Conservation (phyloP, 2,329 filamentous ascomycete genomes). For the Pezicula carpinea region DNA sequence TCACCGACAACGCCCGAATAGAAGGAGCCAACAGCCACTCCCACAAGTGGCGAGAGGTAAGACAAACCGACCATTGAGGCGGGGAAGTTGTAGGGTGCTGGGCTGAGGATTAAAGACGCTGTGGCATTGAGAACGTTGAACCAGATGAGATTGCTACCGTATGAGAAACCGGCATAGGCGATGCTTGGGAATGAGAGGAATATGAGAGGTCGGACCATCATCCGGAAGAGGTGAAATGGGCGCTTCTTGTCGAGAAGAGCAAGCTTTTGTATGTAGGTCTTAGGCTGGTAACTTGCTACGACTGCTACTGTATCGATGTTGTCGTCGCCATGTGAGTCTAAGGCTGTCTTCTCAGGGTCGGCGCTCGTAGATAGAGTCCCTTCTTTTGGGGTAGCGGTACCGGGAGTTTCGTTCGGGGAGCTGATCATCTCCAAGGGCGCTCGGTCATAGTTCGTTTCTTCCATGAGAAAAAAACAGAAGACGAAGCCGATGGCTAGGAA, state of each 20-base stretch:
- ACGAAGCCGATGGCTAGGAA: conserved; percentile 43
- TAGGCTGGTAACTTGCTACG: conserved; percentile 12
- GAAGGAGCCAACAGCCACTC: conserved; percentile 22
- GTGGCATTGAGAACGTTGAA: conserved; percentile 33
- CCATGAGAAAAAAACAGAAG: conserved; percentile 53
- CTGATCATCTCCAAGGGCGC: conserved; percentile 9
- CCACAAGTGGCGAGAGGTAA: conserved; percentile 28
- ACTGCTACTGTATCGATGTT: conserved; percentile 1
- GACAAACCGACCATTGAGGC: conserved; percentile 29
- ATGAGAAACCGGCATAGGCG: conserved; percentile 30
- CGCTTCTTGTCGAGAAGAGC: conserved; percentile 18
- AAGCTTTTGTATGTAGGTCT: conserved; percentile 24
- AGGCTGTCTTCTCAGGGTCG: conserved; percentile 13
- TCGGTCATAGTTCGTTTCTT: conserved; percentile 47
- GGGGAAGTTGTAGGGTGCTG: conserved; percentile 31
- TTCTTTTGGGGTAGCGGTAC: conserved; percentile 9
- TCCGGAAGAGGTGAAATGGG: conserved; percentile 26
- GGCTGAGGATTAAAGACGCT: conserved; percentile 27
- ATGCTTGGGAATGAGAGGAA: conserved; percentile 31
- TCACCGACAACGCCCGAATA: conserved; percentile 27
- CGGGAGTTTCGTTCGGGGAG: conserved; percentile 3
- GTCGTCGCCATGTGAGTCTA: not conserved
- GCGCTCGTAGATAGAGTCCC: not conserved
- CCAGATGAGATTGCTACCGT: conserved; percentile 32
- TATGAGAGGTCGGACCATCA: conserved; percentile 23